These are phyloP conservation scores for Carex myosuroides DNA, from an alignment of 176 grass and related monocot species.

Conservation along the genomic window DNA sequence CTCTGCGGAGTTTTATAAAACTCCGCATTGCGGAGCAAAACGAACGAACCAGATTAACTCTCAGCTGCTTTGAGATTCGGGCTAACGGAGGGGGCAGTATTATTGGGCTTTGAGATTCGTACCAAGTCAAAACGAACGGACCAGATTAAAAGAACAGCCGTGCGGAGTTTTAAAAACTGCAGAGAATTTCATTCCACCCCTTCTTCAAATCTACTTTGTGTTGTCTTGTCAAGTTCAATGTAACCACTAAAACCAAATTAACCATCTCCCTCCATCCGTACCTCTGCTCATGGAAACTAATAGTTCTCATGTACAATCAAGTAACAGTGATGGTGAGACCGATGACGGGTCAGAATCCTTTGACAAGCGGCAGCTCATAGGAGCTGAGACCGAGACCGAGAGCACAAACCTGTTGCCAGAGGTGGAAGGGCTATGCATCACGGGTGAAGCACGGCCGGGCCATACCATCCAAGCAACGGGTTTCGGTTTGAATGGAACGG, in stretches of 20 bases:
- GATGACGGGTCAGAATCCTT: constrained; percentile 23
- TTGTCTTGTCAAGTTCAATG: neutral
- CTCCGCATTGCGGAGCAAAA: too few species aligned
- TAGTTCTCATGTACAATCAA: neutral
- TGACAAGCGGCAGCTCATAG: constrained; percentile 12
- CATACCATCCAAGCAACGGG: neutral
- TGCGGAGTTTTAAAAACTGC: too few species aligned
- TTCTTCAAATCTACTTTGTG: neutral
- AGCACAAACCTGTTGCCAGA: neutral
- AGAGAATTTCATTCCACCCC: too few species aligned
- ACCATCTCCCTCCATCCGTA: neutral
- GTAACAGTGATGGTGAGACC: neutral
- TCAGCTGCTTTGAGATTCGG: too few species aligned
- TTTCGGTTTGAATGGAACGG: neutral
- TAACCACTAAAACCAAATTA: neutral
- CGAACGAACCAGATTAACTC: too few species aligned
- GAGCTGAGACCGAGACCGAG: constrained; percentile 3
- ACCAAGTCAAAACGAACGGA: too few species aligned
- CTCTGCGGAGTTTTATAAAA: too few species aligned
- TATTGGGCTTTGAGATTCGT: too few species aligned
- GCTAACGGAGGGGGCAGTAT: too few species aligned
- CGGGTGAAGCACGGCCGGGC: constrained; percentile 3
- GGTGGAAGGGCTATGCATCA: constrained; percentile 16
- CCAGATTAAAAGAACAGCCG: too few species aligned
- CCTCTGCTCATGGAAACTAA: neutral